Base-by-base conservation (phyloP, 2,329 filamentous ascomycete species). In the Didymella sp. region DNA sequence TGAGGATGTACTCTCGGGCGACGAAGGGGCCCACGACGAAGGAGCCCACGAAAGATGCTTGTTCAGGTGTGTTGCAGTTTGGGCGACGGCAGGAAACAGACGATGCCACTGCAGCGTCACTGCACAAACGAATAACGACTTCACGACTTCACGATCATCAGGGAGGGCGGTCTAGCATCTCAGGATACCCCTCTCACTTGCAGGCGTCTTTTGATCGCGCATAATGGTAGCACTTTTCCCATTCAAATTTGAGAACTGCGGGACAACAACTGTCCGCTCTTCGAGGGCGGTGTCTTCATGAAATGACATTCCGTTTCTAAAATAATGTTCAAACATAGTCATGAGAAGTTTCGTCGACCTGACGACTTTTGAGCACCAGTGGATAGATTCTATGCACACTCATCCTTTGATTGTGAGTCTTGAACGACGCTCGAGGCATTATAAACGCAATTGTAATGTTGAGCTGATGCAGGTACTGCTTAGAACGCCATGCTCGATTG, bases 101-200 rank as follows among this genome's bases (percentile, higher is more conserved):
- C 33, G 21, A n/a, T 42, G 64, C 50, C 50, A 66, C 30, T 33
- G 27, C 37, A 37, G 37, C 37, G 30, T n/a, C 37, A 57, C 37
- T 15, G 38, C 27, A 21, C 44, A 30, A 22, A 52, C 21, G 48
- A 51, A 58, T 61, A 38, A 74, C 51, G 68, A 70, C 50, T 62
- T 53, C 31, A 70, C 55, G 69, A 71, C 37, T 64, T 52, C 51
- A 72, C 58, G 68, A 68, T 51, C 17, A 65, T 52, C 45, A 49
- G 60, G 42, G 66, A 67, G 64, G 68, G 63, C 53, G 61, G 61
- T 58, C 63, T 66, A 61, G 67, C 66, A 57, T 67, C 69, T 69
- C 60, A 66, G 53, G 67, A 70, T 71, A 75, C 69, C 72, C 72
- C 64, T 68, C 69, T 70, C 63, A 43, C 43, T 55, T 48, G 52